Base-by-base conservation (phyloP, 805 yeast genomes). In the Metschnikowia santaceciliae region DNA sequence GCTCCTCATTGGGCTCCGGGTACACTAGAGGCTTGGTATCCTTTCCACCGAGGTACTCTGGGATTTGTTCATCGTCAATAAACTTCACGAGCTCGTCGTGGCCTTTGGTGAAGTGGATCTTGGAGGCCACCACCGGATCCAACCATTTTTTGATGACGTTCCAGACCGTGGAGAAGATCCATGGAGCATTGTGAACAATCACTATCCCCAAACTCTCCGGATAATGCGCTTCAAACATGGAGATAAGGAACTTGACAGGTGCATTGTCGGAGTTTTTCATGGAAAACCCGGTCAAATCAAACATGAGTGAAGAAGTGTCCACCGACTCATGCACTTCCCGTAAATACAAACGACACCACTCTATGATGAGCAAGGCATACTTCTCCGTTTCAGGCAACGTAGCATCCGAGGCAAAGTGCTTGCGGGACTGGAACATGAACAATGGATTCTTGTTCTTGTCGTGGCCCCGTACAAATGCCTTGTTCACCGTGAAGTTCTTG, bases 141-240 rank as follows among this genome's bases (percentile, higher is more conserved):
- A 92, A 75, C 98, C 97, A 92, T 60, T 85, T 84, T 68, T 89
- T 90, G 61, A 94, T 83, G 59, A 92, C 81, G 59, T 84, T 86
- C 98, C 99, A 94, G 53, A 92, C 88, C 22, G 97, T 92, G 47
- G 88, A 82, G 72, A 94, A 94, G 49, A 94, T 82, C 98, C 97
- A 90, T 26, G 99, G 99, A 0, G 99, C 97, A 61, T 88, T 87
- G 72, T 90, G 96, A 54, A 94, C 86, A 58, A 90, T 79, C 48
- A 94, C 72, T 50, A 80, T 81, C 15, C 96, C 97, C 53, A 94
- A 77, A 38, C 89, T 85, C 70, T 94, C 99, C 1, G 99, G 99
- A 67, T 92, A 94, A 65, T 92, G 96, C 0, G 96, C 96, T 74
- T 94, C 98, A 68, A 94, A 90, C 54, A 91, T 86, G 49, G 83